A percentile compares a stretch with the other conserved stretches of the same genome.
Conservation (phyloP, 257 asterid genomes). For the Scutellaria barbata region DNA sequence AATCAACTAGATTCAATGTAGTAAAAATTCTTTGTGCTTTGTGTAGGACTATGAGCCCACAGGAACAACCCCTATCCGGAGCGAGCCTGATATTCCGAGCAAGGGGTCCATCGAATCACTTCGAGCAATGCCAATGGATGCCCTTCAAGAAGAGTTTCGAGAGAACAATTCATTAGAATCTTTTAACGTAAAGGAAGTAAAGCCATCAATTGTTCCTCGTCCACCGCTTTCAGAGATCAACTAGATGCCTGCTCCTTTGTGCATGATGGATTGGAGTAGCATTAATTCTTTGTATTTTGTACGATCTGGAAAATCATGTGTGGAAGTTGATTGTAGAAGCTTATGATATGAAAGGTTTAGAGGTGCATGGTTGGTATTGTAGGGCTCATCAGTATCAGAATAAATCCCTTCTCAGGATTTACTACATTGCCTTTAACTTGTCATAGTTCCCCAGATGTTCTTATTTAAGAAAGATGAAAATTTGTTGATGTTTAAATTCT, state of each 20-base stretch:
- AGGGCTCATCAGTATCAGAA: slow-evolving; percentile 27
- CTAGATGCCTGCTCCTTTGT: slow-evolving; percentile 35
- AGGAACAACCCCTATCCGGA: slow-evolving; percentile 67
- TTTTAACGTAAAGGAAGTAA: slow-evolving; percentile 51
- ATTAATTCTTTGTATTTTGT: slow-evolving; percentile 42
- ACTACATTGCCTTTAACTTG: slow-evolving; percentile 39
- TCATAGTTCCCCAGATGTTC: slow-evolving; percentile 1
- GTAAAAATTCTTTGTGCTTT: background rate
- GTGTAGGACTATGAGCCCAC: slow-evolving; percentile 78
- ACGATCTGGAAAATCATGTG: slow-evolving; percentile 6
- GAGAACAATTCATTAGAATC: slow-evolving; percentile 61
- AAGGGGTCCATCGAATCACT: slow-evolving; percentile 74
- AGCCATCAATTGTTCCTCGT: slow-evolving; percentile 61
- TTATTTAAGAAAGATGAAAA: background rate
- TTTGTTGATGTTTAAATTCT: background rate
- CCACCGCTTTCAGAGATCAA: slow-evolving; percentile 78
- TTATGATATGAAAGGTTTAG: background rate
- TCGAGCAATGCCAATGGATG: slow-evolving; percentile 73
- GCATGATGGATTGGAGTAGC: slow-evolving; percentile 13
- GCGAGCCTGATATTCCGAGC: slow-evolving; percentile 70
- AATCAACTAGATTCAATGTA: no score
- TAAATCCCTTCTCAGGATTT: slow-evolving; percentile 63
- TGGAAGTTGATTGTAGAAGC: background rate
- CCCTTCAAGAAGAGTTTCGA: slow-evolving; percentile 69
- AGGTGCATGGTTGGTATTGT: slow-evolving; percentile 34